These are phyloP conservation scores for Lichenothelia convexa DNA, from an alignment of 495 filamentous ascomycete species.

Conservation along the genomic window DNA sequence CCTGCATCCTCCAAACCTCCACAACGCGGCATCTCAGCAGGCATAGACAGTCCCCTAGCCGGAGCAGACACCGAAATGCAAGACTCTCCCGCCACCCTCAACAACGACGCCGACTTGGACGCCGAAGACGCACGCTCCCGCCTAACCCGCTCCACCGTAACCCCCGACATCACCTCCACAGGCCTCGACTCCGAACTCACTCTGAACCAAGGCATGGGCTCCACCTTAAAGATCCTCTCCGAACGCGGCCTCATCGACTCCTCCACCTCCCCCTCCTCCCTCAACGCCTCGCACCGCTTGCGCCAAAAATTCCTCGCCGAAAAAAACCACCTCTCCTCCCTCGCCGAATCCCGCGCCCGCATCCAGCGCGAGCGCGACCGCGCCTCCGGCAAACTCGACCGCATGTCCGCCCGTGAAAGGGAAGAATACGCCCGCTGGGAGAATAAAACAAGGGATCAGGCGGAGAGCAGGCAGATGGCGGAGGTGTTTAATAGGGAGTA, in stretches of 20 bases:
- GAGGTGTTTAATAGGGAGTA: conserved; percentile 75
- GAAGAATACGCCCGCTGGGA: conserved; percentile 74
- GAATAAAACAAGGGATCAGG: conserved; percentile 71
- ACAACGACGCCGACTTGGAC: conserved; percentile 36
- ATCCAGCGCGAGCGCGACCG: conserved; percentile 75
- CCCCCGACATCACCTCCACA: conserved; percentile 39
- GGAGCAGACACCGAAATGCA: conserved; percentile 48
- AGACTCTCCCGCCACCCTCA: conserved; percentile 27
- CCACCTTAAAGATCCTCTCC: conserved; percentile 61
- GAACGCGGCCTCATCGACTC: conserved; percentile 64
- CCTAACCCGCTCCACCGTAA: conserved; percentile 28
- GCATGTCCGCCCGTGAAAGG: conserved; percentile 75
- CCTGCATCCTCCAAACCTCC: conserved; percentile 20
- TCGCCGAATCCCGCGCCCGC: conserved; percentile 62
- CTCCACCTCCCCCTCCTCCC: conserved; percentile 33
- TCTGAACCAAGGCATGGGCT: conserved; percentile 58
- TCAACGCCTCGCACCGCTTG: conserved; percentile 52
- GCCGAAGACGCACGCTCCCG: conserved; percentile 30
- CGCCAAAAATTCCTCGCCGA: conserved; percentile 67
- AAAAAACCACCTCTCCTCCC: conserved; percentile 51
- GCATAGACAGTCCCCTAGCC: conserved; percentile 30
- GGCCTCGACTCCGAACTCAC: conserved; percentile 75
- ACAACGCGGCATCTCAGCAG: conserved; percentile 7
- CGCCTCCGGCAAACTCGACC: conserved; percentile 58
- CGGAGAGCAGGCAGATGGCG: conserved; percentile 59